These are phyloP conservation scores for Acmispon strigosus DNA, from an alignment of 306 rosid genomes.

Conservation along the genomic window DNA sequence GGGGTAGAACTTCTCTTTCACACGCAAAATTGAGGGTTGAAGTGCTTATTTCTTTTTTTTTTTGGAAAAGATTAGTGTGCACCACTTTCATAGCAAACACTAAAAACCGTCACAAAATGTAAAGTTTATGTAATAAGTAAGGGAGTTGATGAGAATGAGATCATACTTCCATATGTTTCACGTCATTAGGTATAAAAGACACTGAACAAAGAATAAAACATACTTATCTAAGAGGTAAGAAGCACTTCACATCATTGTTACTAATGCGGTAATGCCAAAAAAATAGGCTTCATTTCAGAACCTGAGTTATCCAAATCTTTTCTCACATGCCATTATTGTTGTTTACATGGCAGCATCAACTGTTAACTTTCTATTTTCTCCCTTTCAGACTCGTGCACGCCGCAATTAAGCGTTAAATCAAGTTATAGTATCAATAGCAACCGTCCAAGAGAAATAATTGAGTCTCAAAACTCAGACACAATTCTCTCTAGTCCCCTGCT, in stretches of 20 bases:
- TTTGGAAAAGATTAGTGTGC: no score
- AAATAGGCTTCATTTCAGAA: neutral
- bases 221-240: neutral
- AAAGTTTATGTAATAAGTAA: neutral
- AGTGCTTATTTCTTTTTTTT: no score
- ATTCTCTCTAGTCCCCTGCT: no score
- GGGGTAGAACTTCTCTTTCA: no score
- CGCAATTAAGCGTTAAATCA: slow-evolving; percentile 3
- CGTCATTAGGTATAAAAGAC: slow-evolving; percentile 17
- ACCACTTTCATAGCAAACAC: no score
- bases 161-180: slow-evolving; percentile 23
- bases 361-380: neutral
- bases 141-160: neutral
- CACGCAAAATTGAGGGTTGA: no score
- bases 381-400: slow-evolving; percentile 7
- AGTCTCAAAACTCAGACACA: neutral
- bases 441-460: neutral
- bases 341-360: neutral
- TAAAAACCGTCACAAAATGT: no score
- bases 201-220: no score
- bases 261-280: neutral
- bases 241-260: neutral
- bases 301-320: neutral
- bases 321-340: neutral
- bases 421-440: neutral